Evolutionary conservation across 2,329 filamentous ascomycete genomes (phyloP).

Genomic region (Microdochium bolleyi): DNA sequence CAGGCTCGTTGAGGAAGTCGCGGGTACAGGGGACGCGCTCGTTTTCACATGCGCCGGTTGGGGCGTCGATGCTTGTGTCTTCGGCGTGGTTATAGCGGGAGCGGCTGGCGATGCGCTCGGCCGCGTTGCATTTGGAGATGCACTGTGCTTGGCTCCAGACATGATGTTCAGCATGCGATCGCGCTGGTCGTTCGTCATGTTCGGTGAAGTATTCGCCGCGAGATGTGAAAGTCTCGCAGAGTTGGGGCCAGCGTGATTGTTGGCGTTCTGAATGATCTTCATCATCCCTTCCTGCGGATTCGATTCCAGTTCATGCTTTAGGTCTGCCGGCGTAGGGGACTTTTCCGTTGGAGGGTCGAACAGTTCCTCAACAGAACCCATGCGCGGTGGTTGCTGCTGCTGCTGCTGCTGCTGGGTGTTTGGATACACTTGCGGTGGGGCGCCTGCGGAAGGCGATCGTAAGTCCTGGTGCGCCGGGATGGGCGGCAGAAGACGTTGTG

Average conservation of each 20-base stretch:
- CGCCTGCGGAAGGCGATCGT: constrained; percentile 18
- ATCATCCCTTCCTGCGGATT: constrained; percentile 56
- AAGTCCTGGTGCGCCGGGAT: constrained; percentile 32
- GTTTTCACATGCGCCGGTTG: constrained; percentile 10
- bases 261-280: constrained; percentile 58
- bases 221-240: constrained; percentile 43
- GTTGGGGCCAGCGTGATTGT: constrained; percentile 38
- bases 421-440: constrained; percentile 18
- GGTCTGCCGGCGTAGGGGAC: constrained; percentile 34
- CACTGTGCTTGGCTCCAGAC: constrained; percentile 26
- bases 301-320: constrained; percentile 48
- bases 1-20: not conserved
- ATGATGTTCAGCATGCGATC: constrained; percentile 53
- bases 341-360: constrained; percentile 43
- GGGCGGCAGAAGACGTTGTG: constrained; percentile 45
- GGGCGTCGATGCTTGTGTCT: constrained; percentile 6
- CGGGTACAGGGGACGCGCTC: not conserved
- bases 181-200: constrained; percentile 48
- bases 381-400: constrained; percentile 29
- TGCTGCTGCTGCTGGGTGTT: constrained; percentile 14
- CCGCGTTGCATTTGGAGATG: constrained; percentile 10
- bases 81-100: constrained; percentile 4
- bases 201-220: constrained; percentile 46
- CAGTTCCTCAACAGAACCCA: constrained; percentile 53
- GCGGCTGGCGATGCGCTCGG: constrained; percentile 8